Conservation (phyloP, 441 rosid genomes). For the Erodium texanum region DNA sequence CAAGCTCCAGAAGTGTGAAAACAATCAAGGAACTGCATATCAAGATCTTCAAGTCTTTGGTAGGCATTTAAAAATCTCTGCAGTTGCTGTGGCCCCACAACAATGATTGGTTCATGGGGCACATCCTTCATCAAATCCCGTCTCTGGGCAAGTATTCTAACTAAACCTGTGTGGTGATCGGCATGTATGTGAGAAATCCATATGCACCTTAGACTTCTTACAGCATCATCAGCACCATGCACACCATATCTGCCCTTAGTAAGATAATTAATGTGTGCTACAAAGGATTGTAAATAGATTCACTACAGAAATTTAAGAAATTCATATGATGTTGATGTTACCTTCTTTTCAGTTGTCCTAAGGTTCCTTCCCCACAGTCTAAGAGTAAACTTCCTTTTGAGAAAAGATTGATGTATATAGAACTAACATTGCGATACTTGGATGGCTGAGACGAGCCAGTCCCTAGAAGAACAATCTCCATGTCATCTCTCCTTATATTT, state of each 20-base stretch:
- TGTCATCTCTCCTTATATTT: slow-evolving; percentile 61
- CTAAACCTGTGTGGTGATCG: slow-evolving; percentile 82
- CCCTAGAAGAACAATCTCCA: slow-evolving; percentile 85
- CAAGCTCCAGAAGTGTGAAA: slow-evolving; percentile 52
- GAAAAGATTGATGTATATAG: slow-evolving; percentile 65
- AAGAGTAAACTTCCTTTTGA: slow-evolving; percentile 69
- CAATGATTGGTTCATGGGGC: slow-evolving; percentile 66
- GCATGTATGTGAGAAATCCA: slow-evolving; percentile 98
- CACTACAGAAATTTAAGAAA: background rate
- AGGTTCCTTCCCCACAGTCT: slow-evolving; percentile 95
- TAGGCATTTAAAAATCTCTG: slow-evolving; percentile 79
- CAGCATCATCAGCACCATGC: slow-evolving; percentile 61
- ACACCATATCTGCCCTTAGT: slow-evolving; percentile 49
- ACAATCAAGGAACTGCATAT: slow-evolving; percentile 83
- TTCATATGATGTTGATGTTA: slow-evolving; percentile 10
- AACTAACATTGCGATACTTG: slow-evolving; percentile 78
- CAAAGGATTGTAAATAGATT: background rate
- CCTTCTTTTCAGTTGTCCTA: slow-evolving; percentile 92
- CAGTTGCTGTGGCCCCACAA: slow-evolving; percentile 73
- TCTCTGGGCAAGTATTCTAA: slow-evolving; percentile 74
- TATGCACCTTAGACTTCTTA: slow-evolving; percentile 55
- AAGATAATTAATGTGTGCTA: slow-evolving; percentile 9
- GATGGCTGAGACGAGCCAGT: slow-evolving; percentile 99
- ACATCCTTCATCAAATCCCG: slow-evolving; percentile 53
- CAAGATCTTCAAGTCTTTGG: slow-evolving; percentile 81